phyloP scores from a whole-genome alignment of 306 rosid species.

The Casuarina cunninghamiana region DNA sequence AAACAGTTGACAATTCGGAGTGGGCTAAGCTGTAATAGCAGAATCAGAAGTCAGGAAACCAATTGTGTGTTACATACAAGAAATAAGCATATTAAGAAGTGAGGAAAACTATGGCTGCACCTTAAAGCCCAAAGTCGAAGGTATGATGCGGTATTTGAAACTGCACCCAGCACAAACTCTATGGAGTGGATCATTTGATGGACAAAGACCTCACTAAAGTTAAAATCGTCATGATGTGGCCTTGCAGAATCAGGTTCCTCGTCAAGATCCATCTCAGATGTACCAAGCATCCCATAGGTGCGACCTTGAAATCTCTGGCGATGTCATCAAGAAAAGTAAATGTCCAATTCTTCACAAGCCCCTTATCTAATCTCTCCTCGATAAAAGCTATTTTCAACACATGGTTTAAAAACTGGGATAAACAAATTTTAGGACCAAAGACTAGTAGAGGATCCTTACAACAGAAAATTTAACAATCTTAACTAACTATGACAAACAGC shows the following conservation, averaged over 20 bases:
- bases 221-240: conserved; percentile 82
- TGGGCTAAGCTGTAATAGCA: conserved; percentile 86
- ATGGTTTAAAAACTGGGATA: conserved; percentile 23
- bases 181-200: conserved; percentile 99
- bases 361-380: conserved; percentile 15
- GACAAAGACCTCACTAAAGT: conserved; percentile 95
- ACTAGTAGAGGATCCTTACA: conserved; percentile 3
- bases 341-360: conserved; percentile 26
- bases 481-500: background rate
- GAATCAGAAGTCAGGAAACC: conserved; percentile 28
- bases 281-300: conserved; percentile 73
- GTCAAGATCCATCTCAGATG: conserved; percentile 85
- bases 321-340: conserved; percentile 29
- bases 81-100: conserved; percentile 22
- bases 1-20: conserved; percentile 96
- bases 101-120: conserved; percentile 41
- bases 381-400: conserved; percentile 8
- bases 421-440: conserved; percentile 20
- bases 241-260: conserved; percentile 89
- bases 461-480: background rate
- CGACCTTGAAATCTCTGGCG: conserved; percentile 98
- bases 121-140: conserved; percentile 99
- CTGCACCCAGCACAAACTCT: conserved; percentile 97
- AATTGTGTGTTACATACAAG: conserved; percentile 5
- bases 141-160: conserved; percentile 97